These are phyloP conservation scores for Penicillium manginii DNA, from an alignment of 495 filamentous ascomycete species.

Conservation along the genomic window DNA sequence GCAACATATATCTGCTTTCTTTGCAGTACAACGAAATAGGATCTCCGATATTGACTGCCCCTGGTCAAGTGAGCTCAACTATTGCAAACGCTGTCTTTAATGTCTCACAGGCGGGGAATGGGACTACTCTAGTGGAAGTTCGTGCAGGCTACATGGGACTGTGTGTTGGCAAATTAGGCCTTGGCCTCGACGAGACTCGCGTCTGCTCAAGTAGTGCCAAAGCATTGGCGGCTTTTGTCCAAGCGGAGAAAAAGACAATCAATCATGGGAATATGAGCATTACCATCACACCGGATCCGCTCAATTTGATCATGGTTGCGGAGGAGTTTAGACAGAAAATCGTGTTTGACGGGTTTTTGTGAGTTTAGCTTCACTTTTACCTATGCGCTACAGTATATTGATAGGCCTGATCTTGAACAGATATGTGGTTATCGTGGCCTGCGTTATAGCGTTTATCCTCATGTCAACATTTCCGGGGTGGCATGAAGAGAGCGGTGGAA, in stretches of 20 bases:
- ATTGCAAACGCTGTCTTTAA: constrained; percentile 15
- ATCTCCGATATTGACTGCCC: background rate
- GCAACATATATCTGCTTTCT: constrained; percentile 23
- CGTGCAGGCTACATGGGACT: constrained; percentile 21
- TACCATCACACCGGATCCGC: constrained; percentile 12
- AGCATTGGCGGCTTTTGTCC: background rate
- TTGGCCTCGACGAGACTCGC: background rate
- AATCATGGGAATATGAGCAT: no score
- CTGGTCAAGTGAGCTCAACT: constrained; percentile 5
- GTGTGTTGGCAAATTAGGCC: constrained; percentile 2
- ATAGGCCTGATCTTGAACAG: background rate
- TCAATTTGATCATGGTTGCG: constrained; percentile 25
- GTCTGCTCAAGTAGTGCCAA: constrained; percentile 11
- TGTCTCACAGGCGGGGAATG: constrained; percentile 5
- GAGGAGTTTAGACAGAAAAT: constrained; percentile 20
- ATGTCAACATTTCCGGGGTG: constrained; percentile 17
- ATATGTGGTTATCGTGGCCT: constrained; percentile 2
- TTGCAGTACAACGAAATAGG: constrained; percentile 9
- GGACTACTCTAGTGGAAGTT: constrained; percentile 17
- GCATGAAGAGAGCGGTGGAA: constrained; percentile 6
- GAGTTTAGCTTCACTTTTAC: constrained; percentile 2
- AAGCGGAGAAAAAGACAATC: background rate
- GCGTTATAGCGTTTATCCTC: background rate
- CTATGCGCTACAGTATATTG: no score
- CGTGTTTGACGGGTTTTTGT: constrained; percentile 27